These are phyloP conservation scores for Fusarium sp. DNA, from an alignment of 2,329 filamentous ascomycete genomes.

Conservation along the genomic window DNA sequence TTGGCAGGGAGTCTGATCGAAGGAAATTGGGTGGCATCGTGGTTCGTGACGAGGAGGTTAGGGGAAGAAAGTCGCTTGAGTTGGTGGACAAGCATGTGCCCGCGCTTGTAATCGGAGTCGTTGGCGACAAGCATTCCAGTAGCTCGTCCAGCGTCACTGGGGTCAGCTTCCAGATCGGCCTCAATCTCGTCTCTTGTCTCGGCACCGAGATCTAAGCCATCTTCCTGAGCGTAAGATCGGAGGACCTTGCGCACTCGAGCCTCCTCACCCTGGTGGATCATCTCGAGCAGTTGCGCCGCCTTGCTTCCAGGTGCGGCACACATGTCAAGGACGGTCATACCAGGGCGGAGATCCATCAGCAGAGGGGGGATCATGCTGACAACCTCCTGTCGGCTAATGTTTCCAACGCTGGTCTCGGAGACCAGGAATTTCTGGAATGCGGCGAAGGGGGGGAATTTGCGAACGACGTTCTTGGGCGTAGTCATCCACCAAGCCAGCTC, in stretches of 20 bases:
- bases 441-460: slow-evolving; percentile 92
- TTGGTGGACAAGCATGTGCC: slow-evolving; percentile 97
- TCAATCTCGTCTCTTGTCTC: slow-evolving; percentile 63
- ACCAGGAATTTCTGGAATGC: slow-evolving; percentile 98
- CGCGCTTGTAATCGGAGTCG: slow-evolving; percentile 95
- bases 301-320: slow-evolving; percentile 98
- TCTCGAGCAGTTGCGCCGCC: slow-evolving; percentile 93
- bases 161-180: slow-evolving; percentile 68
- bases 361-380: slow-evolving; percentile 99
- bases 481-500: slow-evolving; percentile 98
- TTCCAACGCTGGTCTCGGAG: slow-evolving; percentile 95
- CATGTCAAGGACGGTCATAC: slow-evolving; percentile 94
- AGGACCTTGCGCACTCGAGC: slow-evolving; percentile 81
- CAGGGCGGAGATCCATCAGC: slow-evolving; percentile 88
- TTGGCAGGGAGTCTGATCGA: slow-evolving; percentile 83
- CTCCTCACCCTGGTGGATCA: slow-evolving; percentile 94
- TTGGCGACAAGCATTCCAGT: slow-evolving; percentile 96
- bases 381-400: slow-evolving; percentile 96
- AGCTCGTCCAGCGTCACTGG: slow-evolving; percentile 83
- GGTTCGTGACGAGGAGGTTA: slow-evolving; percentile 96
- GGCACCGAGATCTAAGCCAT: slow-evolving; percentile 64
- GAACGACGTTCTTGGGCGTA: slow-evolving; percentile 94
- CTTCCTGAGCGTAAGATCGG: slow-evolving; percentile 71
- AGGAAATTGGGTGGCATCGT: slow-evolving; percentile 96
- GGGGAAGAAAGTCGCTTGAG: slow-evolving; percentile 97